Percentiles rank a stretch among this genome's conserved stretches.
phyloP scores from a whole-genome alignment of 2,329 filamentous ascomycete species.

The Tolypocladium inflatum region DNA sequence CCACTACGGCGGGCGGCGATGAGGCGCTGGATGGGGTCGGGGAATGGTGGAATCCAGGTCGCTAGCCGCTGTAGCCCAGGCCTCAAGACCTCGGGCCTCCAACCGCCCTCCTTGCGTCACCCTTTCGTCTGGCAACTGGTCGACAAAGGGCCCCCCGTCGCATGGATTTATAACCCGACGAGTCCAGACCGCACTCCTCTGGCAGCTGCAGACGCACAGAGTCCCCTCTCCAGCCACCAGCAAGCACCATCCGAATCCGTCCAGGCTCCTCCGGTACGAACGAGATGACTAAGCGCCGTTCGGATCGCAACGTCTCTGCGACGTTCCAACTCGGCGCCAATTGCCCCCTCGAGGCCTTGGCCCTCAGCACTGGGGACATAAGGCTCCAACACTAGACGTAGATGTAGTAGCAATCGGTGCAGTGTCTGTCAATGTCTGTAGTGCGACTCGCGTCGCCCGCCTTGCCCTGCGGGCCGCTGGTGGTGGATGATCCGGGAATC shows the following conservation, averaged over 20 bases:
- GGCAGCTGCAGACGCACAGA: background rate
- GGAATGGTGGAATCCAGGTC: background rate
- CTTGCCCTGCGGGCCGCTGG: background rate
- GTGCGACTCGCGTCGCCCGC: background rate
- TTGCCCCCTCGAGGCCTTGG: background rate
- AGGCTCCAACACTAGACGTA: background rate
- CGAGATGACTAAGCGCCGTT: background rate
- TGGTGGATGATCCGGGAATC: background rate
- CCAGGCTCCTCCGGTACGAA: background rate
- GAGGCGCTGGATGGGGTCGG: background rate
- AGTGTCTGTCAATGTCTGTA: background rate
- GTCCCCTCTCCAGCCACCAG: background rate
- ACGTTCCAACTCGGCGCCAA: background rate
- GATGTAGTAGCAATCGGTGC: background rate
- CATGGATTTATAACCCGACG: background rate
- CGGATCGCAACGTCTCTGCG: conserved; percentile 1
- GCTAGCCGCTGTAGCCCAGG: background rate
- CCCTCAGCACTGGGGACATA: background rate
- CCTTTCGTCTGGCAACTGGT: background rate
- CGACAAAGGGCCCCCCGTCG: background rate
- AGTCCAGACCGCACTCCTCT: background rate
- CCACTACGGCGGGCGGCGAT: background rate
- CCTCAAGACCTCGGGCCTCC: background rate
- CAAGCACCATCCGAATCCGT: background rate
- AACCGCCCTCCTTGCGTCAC: background rate